These are phyloP conservation scores for Tothia fuscella DNA, from an alignment of 2,329 filamentous ascomycete genomes.

Conservation along the genomic window DNA sequence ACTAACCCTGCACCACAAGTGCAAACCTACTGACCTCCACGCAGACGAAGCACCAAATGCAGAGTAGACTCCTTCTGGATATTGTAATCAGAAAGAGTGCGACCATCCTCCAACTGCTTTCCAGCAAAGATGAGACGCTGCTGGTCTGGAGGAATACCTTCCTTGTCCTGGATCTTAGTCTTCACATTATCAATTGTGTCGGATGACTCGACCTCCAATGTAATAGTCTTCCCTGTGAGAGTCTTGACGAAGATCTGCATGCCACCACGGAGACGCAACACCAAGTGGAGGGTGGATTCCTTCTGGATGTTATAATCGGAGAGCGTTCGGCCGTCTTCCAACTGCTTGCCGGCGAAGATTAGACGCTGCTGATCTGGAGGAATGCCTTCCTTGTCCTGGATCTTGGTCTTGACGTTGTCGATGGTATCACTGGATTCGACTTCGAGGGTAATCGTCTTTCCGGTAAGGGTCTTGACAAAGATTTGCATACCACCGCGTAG, in stretches of 20 bases:
- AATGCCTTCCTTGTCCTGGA: slow-evolving; percentile 96
- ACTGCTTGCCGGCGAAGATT: slow-evolving; percentile 50
- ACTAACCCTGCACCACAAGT: too few species aligned
- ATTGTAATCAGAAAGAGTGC: slow-evolving; percentile 44
- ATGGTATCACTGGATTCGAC: slow-evolving; percentile 72
- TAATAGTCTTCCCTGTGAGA: slow-evolving; percentile 52
- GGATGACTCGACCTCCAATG: slow-evolving; percentile 54
- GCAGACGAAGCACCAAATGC: slow-evolving; percentile 74
- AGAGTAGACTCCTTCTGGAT: slow-evolving; percentile 89
- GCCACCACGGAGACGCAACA: slow-evolving; percentile 78
- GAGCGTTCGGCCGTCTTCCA: slow-evolving; percentile 44
- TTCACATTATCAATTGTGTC: slow-evolving; percentile 97
- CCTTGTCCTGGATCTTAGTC: slow-evolving; percentile 95
- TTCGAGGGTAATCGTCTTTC: slow-evolving; percentile 55
- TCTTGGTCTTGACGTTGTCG: slow-evolving; percentile 95
- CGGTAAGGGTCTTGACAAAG: slow-evolving; percentile 50
- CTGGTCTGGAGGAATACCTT: slow-evolving; percentile 62
- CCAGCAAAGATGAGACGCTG: slow-evolving; percentile 46
- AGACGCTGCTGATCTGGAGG: slow-evolving; percentile 46
- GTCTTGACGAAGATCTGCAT: slow-evolving; percentile 55
- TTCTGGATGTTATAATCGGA: slow-evolving; percentile 67
- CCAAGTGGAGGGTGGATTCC: slow-evolving; percentile 74
- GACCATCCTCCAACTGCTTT: slow-evolving; percentile 50
- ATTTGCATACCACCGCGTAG: slow-evolving; percentile 55
- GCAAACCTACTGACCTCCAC: slow-evolving; percentile 66